Evolutionary conservation across 2,329 filamentous ascomycete genomes (phyloP).

Genomic region (Phaeomoniella chlamydospora): DNA sequence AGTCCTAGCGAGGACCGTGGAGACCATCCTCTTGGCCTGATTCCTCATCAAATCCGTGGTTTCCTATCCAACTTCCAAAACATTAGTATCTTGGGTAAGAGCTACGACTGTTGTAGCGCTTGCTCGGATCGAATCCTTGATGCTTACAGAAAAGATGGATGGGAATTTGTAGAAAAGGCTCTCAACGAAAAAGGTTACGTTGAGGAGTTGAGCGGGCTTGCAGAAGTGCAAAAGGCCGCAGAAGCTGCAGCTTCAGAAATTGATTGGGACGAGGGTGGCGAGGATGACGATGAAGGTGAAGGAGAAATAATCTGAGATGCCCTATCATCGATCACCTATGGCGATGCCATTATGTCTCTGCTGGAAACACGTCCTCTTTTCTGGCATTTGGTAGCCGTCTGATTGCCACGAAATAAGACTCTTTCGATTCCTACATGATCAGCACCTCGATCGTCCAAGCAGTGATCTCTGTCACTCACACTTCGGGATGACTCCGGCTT

Average conservation of each 20-base stretch:
- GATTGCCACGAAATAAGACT: conserved; percentile 74
- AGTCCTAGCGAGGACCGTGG: conserved; percentile 17
- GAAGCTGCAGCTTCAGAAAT: conserved; percentile 28
- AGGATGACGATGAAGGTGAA: conserved; percentile 12
- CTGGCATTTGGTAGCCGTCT: conserved; percentile 43
- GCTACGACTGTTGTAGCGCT: conserved; percentile 48
- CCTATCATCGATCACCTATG: not conserved
- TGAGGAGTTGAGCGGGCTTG: conserved; percentile 47
- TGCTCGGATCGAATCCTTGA: conserved; percentile 41
- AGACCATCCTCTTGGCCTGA: conserved; percentile 32
- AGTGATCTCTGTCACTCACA: conserved; percentile 36
- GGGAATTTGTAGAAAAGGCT: conserved; percentile 46
- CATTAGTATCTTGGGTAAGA: conserved; percentile 39
- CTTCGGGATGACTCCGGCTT: conserved; percentile 85
- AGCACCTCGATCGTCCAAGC: conserved; percentile 2
- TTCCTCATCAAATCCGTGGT: conserved; percentile 50
- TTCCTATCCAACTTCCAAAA: conserved; percentile 47
- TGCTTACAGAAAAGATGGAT: conserved; percentile 38
- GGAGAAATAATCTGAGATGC: conserved; percentile 18
- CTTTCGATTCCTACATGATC: conserved; percentile 56
- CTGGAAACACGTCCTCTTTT: conserved; percentile 25
- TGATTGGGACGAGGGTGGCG: conserved; percentile 28
- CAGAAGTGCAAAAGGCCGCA: conserved; percentile 35
- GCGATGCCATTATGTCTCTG: too few species aligned
- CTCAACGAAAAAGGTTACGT: conserved; percentile 48